Evolutionary conservation across 352 stramenopile species (phyloP).

Genomic region (Discostella stelligera): DNA sequence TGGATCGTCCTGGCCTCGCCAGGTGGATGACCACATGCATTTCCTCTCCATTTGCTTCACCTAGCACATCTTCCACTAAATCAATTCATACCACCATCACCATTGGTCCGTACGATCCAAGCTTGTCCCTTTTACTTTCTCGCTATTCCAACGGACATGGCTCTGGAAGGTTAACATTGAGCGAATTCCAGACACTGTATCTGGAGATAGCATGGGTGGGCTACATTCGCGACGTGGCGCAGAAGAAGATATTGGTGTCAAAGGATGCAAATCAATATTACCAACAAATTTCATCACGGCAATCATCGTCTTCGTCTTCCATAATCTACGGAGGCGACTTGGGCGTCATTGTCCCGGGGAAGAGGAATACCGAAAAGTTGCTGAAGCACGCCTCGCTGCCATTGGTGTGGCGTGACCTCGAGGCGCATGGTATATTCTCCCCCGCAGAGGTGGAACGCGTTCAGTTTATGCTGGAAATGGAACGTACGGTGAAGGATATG

Average conservation of each 20-base stretch:
- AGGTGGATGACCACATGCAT: slow-evolving; percentile 69
- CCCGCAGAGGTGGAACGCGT: slow-evolving; percentile 57
- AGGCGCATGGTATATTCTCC: slow-evolving; percentile 66
- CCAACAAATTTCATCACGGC: neutral
- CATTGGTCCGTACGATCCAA: slow-evolving; percentile 62
- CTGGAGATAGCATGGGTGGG: slow-evolving; percentile 50
- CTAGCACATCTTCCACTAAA: neutral
- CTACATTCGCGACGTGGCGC: slow-evolving; percentile 32
- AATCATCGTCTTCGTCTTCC: slow-evolving; percentile 5
- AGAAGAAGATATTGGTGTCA: slow-evolving; percentile 14
- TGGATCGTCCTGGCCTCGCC: slow-evolving; percentile 56
- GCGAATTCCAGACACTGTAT: slow-evolving; percentile 70
- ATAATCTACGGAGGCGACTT: slow-evolving; percentile 18
- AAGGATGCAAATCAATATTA: neutral
- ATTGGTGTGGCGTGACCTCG: slow-evolving; percentile 72
- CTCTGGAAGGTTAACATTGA: slow-evolving; percentile 53
- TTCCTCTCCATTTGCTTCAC: slow-evolving; percentile 14
- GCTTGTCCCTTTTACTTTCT: slow-evolving; percentile 53
- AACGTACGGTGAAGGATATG: slow-evolving; percentile 10
- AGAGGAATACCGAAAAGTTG: slow-evolving; percentile 48
- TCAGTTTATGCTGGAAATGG: slow-evolving; percentile 44
- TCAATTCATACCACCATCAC: slow-evolving; percentile 19
- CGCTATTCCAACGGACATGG: slow-evolving; percentile 55
- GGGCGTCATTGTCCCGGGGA: slow-evolving; percentile 27
- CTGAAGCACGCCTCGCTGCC: slow-evolving; percentile 43